Evolutionary conservation across 768 basidiomycete genomes (phyloP), one percentile per base, ranked within the genome.

Genomic region (Mycena olivaceomarginata): DNA sequence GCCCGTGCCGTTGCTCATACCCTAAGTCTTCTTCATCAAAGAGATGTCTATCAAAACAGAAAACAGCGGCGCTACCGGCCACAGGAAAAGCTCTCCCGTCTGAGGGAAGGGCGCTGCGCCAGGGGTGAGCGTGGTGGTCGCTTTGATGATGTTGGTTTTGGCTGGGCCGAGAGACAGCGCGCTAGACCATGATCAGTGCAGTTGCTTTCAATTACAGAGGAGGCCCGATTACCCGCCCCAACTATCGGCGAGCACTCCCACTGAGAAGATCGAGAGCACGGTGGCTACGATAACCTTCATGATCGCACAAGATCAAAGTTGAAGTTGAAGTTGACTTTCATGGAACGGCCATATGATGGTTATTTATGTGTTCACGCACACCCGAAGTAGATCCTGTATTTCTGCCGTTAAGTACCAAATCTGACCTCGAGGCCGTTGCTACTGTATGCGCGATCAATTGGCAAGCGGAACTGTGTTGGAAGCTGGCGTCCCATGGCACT

Each of bases 121-220:
- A 31, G 60, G 60, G 6, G 37, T 40, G 18, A 62, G 22, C 25
- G 60, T 62, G 16, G 60, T 62, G 11, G 60, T 62, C 60, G 60
- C 60, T 5, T 62, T 25, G 22, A 62, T 62, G 60, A 62, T 62
- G 60, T 62, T 62, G 25, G 60, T 62, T 62, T 62, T 62, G 31
- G 60, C 60, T 13, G 60, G 60, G 37, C 37, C 60, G 18, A 62
- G 60, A 8, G 60, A 62, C 15, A 62, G 22, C 13, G 60, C 60
- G 60, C 60, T 62, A 12, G 2, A 39, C 22, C 4, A 22, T 10
- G 15, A 15, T 31, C 2, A 62, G 25, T 31, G 31, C 31, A 31
- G 31, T 31, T 25, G 2, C 25, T 25, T 12, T 62, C 10, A 8
- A 40, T 31, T 6, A n/a, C 22, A 13, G 22, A 25, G 37, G 22